Percentiles rank a stretch among this genome's conserved stretches.
These are phyloP conservation scores for Mucor lusitanicus DNA, from an alignment of 371 early-diverging fungal genomes.

Conservation along the genomic window DNA sequence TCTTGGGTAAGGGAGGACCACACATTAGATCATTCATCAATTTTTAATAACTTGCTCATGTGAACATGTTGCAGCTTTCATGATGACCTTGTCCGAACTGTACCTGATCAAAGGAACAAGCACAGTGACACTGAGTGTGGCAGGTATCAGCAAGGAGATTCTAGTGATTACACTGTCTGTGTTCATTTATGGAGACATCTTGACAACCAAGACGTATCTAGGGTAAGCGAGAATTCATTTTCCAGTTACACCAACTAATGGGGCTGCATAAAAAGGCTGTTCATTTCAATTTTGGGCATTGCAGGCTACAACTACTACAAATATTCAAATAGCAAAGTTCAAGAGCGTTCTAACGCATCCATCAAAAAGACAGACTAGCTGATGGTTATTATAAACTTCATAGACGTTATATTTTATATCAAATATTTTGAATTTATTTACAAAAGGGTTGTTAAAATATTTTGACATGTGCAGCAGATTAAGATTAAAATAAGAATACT, in stretches of 20 bases:
- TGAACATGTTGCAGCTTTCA: slow-evolving; percentile 62
- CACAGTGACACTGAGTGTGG: slow-evolving; percentile 86
- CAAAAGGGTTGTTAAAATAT: neutral
- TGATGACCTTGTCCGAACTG: slow-evolving; percentile 85
- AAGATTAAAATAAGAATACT: neutral
- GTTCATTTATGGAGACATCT: slow-evolving; percentile 56
- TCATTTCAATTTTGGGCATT: slow-evolving; percentile 47
- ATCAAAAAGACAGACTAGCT: neutral
- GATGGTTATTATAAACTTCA: neutral
- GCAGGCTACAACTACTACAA: slow-evolving; percentile 46
- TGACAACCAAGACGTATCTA: slow-evolving; percentile 52
- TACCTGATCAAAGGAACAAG: slow-evolving; percentile 80
- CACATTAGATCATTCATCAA: neutral
- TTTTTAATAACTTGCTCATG: neutral
- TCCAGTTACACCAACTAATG: neutral
- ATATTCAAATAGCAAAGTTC: slow-evolving; percentile 9
- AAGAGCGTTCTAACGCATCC: neutral
- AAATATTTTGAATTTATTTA: neutral
- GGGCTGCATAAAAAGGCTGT: slow-evolving; percentile 17
- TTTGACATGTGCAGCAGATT: neutral
- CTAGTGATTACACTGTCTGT: slow-evolving; percentile 59
- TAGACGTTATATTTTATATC: neutral
- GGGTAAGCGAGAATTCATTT: slow-evolving; percentile 34
- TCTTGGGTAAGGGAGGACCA: slow-evolving; percentile 48
- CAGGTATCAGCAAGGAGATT: slow-evolving; percentile 83